Base-by-base conservation (phyloP, 148 eudicot species). In the Agrostemma githago region DNA sequence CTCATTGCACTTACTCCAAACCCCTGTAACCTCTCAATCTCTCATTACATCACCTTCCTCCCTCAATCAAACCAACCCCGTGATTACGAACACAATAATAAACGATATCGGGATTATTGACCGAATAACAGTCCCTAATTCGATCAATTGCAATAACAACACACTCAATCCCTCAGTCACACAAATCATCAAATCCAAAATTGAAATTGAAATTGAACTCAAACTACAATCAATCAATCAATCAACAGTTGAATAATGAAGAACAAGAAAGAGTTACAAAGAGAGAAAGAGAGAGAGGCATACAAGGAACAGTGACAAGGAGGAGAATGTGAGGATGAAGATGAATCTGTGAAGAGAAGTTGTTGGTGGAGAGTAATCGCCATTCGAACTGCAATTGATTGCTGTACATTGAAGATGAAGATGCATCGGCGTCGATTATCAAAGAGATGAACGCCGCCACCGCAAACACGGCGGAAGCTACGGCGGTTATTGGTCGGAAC, bases 291-390 rank as follows among this genome's bases (percentile, higher is more conserved):
- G 63, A 51, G 34, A 68, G 20, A 46, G 8, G 77, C 80, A 72
- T 77, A 90, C 92, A 90, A 21, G 98, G 97, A n/a, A 93, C 89
- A 8, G 98, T 88, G 72, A 91, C 87, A 59, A 93, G 39, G 43
- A 93, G 85, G 40, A 93, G 83, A 64, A 87, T 41, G 66, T 86
- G 84, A 68, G 89, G 87, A 43, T 93, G 83, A 72, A 81, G 83
- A 38, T 83, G 85, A 80, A 91, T 91, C 85, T 86, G 89, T 46
- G 89, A 79, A 5, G 97, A 85, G 79, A 84, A 93, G 79, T 93
- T 93, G n/a, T 59, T 68, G 51, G 83, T 83, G 1, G 91, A 84
- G 48, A 93, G 81, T 43, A 82, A 75, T 82, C 81, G 85, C 98
- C 98, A 93, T 65, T 86, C 46, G 5, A 73, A 78, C 65, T 61